A percentile compares a stretch with the other conserved stretches of the same genome.
Evolutionary conservation across 1,284 basidiomycete species (phyloP).

Genomic region (Inonotus hispidus): DNA sequence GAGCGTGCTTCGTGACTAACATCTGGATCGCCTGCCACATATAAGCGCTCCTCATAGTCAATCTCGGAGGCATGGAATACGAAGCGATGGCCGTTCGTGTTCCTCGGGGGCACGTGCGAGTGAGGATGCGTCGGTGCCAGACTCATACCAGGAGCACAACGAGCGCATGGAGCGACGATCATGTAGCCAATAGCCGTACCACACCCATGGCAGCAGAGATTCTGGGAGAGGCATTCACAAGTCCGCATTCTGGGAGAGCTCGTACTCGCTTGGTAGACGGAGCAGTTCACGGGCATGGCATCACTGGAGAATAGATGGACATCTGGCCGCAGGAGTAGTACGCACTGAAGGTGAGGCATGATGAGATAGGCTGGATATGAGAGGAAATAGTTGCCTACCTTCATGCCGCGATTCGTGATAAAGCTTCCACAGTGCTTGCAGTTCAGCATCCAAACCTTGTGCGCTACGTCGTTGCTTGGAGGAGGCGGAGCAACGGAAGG

Average conservation of each 20-base stretch:
- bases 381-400: conserved; percentile 36
- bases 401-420: conserved; percentile 81
- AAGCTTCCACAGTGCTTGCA: conserved; percentile 72
- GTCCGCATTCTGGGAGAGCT: conserved; percentile 46
- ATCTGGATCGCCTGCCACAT: conserved; percentile 65
- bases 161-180: conserved; percentile 66
- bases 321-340: conserved; percentile 74
- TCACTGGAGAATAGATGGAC: conserved; percentile 83
- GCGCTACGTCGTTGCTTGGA: conserved; percentile 39
- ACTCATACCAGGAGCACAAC: conserved; percentile 36
- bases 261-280: conserved; percentile 40
- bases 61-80: conserved; percentile 84
- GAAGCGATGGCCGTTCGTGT: conserved; percentile 81
- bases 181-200: conserved; percentile 73
- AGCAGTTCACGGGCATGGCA: conserved; percentile 74
- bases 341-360: conserved; percentile 47
- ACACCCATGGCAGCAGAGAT: conserved; percentile 77
- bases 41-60: conserved; percentile 61
- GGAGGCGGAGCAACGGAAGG: conserved; percentile 36
- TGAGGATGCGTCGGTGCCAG: conserved; percentile 45
- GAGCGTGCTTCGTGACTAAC: conserved; percentile 44
- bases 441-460: conserved; percentile 77
- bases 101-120: conserved; percentile 41
- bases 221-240: conserved; percentile 68
- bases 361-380: neutral